These are phyloP conservation scores for Oryza punctata DNA, from an alignment of 176 grass and related monocot species.

Conservation along the genomic window DNA sequence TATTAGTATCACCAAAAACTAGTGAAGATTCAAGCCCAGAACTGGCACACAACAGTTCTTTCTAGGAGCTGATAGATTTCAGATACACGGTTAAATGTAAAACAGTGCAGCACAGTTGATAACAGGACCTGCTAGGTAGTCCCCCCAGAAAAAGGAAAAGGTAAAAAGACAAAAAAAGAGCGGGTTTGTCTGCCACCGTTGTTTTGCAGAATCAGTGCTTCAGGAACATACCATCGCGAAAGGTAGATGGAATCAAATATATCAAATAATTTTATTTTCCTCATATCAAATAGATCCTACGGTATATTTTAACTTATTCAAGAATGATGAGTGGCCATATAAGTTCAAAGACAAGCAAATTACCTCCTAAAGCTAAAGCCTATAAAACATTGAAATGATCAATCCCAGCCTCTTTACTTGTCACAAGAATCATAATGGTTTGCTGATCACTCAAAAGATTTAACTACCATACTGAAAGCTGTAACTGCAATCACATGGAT, in stretches of 20 bases:
- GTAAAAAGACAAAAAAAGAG: constrained; percentile 5
- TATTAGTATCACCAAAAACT: background rate
- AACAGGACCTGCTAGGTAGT: constrained; percentile 17
- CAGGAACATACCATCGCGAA: constrained; percentile 17
- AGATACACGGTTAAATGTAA: constrained; percentile 16
- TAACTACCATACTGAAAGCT: background rate
- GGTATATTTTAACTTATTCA: background rate
- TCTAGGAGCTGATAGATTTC: constrained; percentile 10
- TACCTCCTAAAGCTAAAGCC: constrained; percentile 2
- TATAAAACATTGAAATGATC: constrained; percentile 14
- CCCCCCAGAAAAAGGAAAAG: background rate
- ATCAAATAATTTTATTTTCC: background rate
- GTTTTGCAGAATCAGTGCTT: constrained; percentile 30
- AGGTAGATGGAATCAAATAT: constrained; percentile 13
- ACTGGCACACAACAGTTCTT: constrained; percentile 17
- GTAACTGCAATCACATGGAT: background rate
- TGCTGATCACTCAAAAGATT: background rate
- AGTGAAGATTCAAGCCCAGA: constrained; percentile 31
- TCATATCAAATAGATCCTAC: constrained; percentile 14
- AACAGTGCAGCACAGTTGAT: constrained; percentile 29
- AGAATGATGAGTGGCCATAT: background rate
- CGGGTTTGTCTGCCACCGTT: constrained; percentile 7
- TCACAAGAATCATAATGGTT: background rate
- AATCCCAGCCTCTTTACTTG: background rate
- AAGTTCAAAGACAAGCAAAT: background rate